Percentiles rank a stretch among this genome's conserved stretches.
These are phyloP conservation scores for Aspergillus sergii DNA, from an alignment of 2,329 filamentous ascomycete genomes.

Conservation along the genomic window DNA sequence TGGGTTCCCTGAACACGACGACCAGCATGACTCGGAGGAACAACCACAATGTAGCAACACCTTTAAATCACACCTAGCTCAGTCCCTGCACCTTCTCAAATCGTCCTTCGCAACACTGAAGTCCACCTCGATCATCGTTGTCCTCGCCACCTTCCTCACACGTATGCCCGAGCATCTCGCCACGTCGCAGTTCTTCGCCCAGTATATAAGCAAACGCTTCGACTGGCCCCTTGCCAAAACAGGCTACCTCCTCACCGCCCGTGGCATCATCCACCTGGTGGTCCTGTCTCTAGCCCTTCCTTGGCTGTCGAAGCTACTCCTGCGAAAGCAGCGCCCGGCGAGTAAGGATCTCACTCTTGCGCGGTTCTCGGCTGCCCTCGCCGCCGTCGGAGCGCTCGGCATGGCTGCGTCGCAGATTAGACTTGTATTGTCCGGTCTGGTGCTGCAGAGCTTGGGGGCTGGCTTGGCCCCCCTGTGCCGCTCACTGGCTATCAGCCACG, in stretches of 20 bases:
- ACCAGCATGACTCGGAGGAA: background rate
- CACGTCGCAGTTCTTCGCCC: conserved; percentile 3
- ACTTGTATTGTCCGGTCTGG: background rate
- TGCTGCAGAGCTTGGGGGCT: background rate
- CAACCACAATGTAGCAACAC: background rate
- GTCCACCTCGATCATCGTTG: conserved; percentile 1
- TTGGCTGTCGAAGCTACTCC: background rate
- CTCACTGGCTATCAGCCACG: background rate
- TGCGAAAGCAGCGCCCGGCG: background rate
- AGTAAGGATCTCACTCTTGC: background rate
- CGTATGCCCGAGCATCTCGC: background rate
- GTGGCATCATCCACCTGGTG: background rate
- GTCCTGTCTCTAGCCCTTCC: background rate
- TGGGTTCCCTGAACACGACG: background rate
- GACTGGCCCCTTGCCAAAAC: conserved; percentile 5
- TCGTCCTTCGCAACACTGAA: background rate
- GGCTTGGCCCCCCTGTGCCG: background rate
- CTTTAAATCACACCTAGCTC: background rate
- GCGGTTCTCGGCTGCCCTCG: background rate
- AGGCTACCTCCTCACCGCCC: conserved; percentile 3
- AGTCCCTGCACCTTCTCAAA: background rate
- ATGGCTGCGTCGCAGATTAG: conserved; percentile 3
- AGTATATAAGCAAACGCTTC: conserved; percentile 7
- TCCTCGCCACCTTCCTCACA: conserved; percentile 8
- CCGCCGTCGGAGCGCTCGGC: background rate